phyloP scores from a whole-genome alignment of 345 rosid species.

The Garcia nutans region DNA sequence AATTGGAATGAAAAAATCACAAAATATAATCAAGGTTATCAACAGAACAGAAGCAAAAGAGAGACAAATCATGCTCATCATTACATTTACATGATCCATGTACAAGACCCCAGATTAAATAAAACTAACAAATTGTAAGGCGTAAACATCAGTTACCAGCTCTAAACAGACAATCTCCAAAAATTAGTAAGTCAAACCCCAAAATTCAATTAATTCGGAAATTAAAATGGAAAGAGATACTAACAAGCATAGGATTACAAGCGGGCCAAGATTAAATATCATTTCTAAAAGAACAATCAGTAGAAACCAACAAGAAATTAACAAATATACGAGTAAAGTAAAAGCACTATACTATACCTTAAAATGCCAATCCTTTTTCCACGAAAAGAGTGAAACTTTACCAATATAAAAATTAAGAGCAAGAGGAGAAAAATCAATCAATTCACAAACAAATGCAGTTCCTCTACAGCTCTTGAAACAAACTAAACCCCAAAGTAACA shows the following conservation, averaged over 20 bases:
- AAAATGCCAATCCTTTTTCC: slow-evolving; percentile 21
- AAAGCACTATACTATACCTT: slow-evolving; percentile 21
- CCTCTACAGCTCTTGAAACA: neutral
- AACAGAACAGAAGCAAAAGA: neutral
- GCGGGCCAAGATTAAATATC: slow-evolving; percentile 25
- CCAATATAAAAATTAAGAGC: neutral
- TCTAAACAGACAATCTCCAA: neutral
- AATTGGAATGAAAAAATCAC: neutral
- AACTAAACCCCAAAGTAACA: slow-evolving; percentile 22
- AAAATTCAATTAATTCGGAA: neutral
- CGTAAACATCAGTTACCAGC: slow-evolving; percentile 1
- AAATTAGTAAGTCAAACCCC: slow-evolving; percentile 5
- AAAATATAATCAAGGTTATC: neutral
- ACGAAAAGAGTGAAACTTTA: neutral
- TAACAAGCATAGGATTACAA: slow-evolving; percentile 11
- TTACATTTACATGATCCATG: slow-evolving; percentile 3
- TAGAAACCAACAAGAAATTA: slow-evolving; percentile 9
- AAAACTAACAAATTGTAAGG: neutral
- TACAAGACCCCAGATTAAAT: slow-evolving; percentile 6
- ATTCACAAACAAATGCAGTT: slow-evolving; percentile 23
- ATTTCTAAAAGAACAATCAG: slow-evolving; percentile 2
- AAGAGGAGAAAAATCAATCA: slow-evolving; percentile 11
- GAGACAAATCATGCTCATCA: neutral
- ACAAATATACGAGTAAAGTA: neutral
- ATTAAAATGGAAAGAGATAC: neutral